Conservation (phyloP, 2,329 filamentous ascomycete species). For the Chaetomiaceae sp. region DNA sequence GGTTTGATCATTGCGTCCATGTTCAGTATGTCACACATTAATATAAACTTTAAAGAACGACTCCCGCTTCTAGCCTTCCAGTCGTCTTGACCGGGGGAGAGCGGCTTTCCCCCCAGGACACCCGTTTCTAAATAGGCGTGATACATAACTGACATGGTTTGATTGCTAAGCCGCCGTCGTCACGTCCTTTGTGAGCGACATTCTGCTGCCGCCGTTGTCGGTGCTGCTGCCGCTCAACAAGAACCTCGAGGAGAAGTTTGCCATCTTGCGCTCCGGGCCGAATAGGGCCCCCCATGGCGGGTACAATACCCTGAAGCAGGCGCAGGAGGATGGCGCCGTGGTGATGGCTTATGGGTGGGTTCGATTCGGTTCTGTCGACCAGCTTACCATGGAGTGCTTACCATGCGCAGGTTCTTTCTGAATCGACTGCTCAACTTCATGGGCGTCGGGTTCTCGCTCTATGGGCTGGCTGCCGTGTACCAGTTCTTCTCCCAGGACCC, state of each 20-base stretch:
- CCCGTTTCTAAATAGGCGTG: too few relatives aligned
- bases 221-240: slow-evolving; percentile 64
- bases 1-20: slow-evolving; percentile 68
- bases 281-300: slow-evolving; percentile 48
- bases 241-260: slow-evolving; percentile 72
- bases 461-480: slow-evolving; percentile 59
- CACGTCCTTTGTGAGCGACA: slow-evolving; percentile 66
- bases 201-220: slow-evolving; percentile 65
- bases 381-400: too few relatives aligned
- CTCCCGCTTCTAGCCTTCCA: too few relatives aligned
- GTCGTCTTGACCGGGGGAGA: too few relatives aligned
- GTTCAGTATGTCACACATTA: slow-evolving; percentile 56
- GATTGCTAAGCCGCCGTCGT: slow-evolving; percentile 52
- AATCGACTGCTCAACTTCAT: slow-evolving; percentile 63
- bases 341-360: slow-evolving; percentile 66
- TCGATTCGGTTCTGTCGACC: background rate
- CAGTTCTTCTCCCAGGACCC: slow-evolving; percentile 58
- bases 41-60: too few relatives aligned
- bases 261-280: slow-evolving; percentile 56
- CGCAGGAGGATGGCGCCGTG: slow-evolving; percentile 65
- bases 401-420: slow-evolving; percentile 48
- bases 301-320: slow-evolving; percentile 68
- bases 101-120: too few relatives aligned
- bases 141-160: background rate
- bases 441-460: slow-evolving; percentile 61